A percentile compares a stretch with the other conserved stretches of the same genome.
Conservation (phyloP, 768 basidiomycete species). For the Rhizopogon sp. region DNA sequence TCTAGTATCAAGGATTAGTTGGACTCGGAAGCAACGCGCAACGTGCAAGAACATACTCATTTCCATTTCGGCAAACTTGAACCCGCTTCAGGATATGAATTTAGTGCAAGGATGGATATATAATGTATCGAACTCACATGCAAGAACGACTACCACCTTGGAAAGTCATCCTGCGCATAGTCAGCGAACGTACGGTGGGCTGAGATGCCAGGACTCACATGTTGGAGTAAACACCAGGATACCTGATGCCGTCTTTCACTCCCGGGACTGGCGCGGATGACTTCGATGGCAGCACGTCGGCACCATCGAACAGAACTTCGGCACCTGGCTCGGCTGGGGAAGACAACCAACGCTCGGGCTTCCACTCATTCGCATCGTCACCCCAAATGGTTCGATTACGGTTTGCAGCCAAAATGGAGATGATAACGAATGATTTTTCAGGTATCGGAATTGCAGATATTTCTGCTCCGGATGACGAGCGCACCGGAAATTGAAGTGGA, state of each 20-base stretch:
- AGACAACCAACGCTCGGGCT: slow-evolving; percentile 40
- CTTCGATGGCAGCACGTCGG: background rate
- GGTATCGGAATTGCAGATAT: background rate
- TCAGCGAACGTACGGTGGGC: background rate
- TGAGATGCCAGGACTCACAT: background rate
- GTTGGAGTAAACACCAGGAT: background rate
- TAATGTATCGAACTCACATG: background rate
- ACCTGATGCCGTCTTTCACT: background rate
- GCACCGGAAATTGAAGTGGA: slow-evolving; percentile 13
- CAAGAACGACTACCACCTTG: background rate
- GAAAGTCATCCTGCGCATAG: background rate
- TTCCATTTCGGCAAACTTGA: slow-evolving; percentile 2
- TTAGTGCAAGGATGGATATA: background rate
- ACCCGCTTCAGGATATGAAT: background rate
- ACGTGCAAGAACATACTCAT: background rate
- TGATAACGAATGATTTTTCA: slow-evolving; percentile 21
- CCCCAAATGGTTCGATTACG: slow-evolving; percentile 42
- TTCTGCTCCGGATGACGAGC: slow-evolving; percentile 12
- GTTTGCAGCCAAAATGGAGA: slow-evolving; percentile 37
- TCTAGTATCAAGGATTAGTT: background rate
- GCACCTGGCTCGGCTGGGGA: slow-evolving; percentile 4
- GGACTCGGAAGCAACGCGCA: background rate
- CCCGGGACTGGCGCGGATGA: background rate
- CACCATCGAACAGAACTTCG: background rate
- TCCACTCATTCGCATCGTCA: slow-evolving; percentile 33